Evolutionary conservation across 1,284 basidiomycete genomes (phyloP).

Genomic region (Ganoderma lingzhi): DNA sequence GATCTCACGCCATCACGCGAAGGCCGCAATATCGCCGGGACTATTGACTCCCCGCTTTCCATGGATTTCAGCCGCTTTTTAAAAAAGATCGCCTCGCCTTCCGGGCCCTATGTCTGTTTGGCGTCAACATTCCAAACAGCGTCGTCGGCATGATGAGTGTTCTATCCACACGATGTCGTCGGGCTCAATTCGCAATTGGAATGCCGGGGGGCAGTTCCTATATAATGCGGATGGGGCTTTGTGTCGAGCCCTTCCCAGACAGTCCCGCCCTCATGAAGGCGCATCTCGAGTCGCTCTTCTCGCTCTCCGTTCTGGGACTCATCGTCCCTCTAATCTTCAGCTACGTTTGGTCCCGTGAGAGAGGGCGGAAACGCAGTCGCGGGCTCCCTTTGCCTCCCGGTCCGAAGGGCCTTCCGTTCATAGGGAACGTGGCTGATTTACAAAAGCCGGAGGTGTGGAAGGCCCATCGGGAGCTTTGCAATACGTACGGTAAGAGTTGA

Average conservation of each 20-base stretch:
- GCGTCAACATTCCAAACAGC: neutral
- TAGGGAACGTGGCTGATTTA: conserved; percentile 12
- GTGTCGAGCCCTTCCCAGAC: neutral
- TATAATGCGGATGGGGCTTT: neutral
- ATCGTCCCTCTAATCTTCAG: neutral
- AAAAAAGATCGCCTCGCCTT: neutral
- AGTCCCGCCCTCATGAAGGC: neutral
- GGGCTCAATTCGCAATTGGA: neutral
- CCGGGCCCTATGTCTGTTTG: neutral
- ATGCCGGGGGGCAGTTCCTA: neutral
- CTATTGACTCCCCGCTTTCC: neutral
- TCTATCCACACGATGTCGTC: neutral
- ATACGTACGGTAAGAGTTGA: conserved; percentile 8
- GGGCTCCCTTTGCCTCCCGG: conserved; percentile 17
- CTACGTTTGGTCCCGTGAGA: conserved; percentile 5
- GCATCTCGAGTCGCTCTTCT: neutral
- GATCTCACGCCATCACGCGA: neutral
- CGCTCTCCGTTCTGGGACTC: neutral
- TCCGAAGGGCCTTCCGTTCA: conserved; percentile 6
- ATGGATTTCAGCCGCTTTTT: neutral
- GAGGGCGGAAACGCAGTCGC: conserved; percentile 10
- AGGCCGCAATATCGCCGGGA: neutral
- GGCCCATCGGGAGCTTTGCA: conserved; percentile 7
- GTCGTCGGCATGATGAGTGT: neutral
- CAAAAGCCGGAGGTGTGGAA: conserved; percentile 13